Conservation (phyloP, 768 basidiomycete genomes). For the Naganishia friedmannii region DNA sequence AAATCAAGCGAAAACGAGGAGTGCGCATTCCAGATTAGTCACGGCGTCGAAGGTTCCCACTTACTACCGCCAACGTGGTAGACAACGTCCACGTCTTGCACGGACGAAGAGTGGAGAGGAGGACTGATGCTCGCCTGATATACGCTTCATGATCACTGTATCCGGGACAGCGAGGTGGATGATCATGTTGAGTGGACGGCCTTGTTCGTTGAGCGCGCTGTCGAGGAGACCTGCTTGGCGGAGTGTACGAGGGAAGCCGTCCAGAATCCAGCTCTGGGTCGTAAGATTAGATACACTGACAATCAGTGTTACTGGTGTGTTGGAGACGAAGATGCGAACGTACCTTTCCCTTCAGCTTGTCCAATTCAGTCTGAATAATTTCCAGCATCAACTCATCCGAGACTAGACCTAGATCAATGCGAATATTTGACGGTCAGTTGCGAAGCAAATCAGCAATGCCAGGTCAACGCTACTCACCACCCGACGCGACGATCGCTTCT, state of each 20-base stretch:
- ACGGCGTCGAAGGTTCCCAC: background rate
- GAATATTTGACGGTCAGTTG: background rate
- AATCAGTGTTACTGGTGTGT: background rate
- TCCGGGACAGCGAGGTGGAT: constrained; percentile 52
- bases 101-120: background rate
- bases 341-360: constrained; percentile 49
- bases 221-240: constrained; percentile 51
- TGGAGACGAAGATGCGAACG: constrained; percentile 2
- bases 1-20: background rate
- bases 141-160: constrained; percentile 50
- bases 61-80: background rate
- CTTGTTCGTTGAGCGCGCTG: constrained; percentile 44
- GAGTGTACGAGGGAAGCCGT: constrained; percentile 52
- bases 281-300: background rate
- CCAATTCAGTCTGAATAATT: constrained; percentile 48
- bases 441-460: background rate
- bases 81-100: background rate
- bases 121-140: constrained; percentile 43
- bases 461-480: constrained; percentile 43
- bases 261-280: constrained; percentile 52
- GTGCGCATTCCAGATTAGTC: background rate
- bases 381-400: constrained; percentile 51
- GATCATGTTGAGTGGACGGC: constrained; percentile 52
- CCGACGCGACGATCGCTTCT: constrained; percentile 48
- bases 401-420: constrained; percentile 39